Evolutionary conservation across 2,329 filamentous ascomycete species (phyloP), one percentile per base, ranked within the genome.

Genomic region (Fusarium sp.): DNA sequence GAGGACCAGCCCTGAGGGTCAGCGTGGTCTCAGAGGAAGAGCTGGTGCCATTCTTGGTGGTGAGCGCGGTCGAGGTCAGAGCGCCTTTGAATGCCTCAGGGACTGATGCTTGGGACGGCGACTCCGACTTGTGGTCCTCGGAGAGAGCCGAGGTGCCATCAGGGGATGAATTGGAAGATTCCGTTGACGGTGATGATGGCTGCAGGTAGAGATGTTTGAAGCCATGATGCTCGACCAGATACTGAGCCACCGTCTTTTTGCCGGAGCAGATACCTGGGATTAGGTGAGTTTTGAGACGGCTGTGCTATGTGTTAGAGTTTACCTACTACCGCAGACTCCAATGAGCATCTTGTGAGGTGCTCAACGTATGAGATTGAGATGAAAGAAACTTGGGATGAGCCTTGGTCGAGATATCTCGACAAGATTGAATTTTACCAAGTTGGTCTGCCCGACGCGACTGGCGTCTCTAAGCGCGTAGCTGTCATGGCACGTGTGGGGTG

Each of bases 161-260:
- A 52, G 61, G 50, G 4, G 62, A 63, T 56, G 56, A 58, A 67
- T 62, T 63, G 37, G 62, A 64, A 15, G 69, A 56, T 30, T n/a
- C 63, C 1, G 25, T 33, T 35, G 68, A 37, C 33, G 64, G 58
- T 32, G 64, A 65, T 33, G 69, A 64, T 56, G 68, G 65, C 65
- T 78, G 69, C 33, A 98, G 87, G 77, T 90, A 88, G 66, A 98
- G 88, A 56, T 90, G 90, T 70, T 89, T 91, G 84, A 98, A 99
- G 70, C 90, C 91, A 83, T 98, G 93, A 74, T 95, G 90, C 73
- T 95, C 90, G 73, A 95, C 90, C 10, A 99, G 90, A 81, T 97
- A 98, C 64, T 94, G 90, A 67, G 95, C 95, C 74, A 98, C 94
- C 11, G 95, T 94, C 81, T 91, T 92, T 86, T 98, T 98, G 79